Base-by-base conservation (phyloP, 1,284 basidiomycete genomes). In the Mycena sp. region DNA sequence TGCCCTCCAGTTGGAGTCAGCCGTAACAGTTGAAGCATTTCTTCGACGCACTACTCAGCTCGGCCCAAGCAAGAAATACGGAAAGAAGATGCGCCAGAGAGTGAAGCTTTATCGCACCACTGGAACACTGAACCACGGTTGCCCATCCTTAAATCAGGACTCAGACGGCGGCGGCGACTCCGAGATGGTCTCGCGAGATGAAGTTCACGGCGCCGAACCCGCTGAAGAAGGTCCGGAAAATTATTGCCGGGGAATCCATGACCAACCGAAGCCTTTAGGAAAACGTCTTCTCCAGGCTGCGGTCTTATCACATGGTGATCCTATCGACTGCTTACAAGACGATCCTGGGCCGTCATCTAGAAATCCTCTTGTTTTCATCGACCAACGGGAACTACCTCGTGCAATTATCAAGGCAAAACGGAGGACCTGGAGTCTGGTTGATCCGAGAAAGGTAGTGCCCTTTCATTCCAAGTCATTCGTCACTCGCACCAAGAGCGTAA, bases 201-300 rank as follows among this genome's bases (percentile, higher is more conserved):
- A n/a, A n/a, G n/a, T n/a, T n/a, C n/a, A n/a, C n/a, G n/a, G n/a
- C n/a, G n/a, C n/a, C n/a, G n/a, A n/a, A n/a, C n/a, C n/a, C n/a
- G n/a, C n/a, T n/a, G n/a, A n/a, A n/a, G n/a, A n/a, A n/a, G n/a
- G n/a, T n/a, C n/a, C n/a, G n/a, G n/a, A n/a, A n/a, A n/a, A n/a
- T n/a, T 35, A 35, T 35, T 35, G 32, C 32, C 14, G 7, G 9
- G 9, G 32, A 9, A 38, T 9, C 16, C 37, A 25, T n/a, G 40
- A n/a, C 17, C 41, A 16, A 37, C 41, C 38, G 21, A 50, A 50
- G 29, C 37, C 58, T 23, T 41, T 65, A 23, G 50, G 41, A 19
- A 58, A 62, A 46, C 64, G 64, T 10, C 32, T 65, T 17, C 48
- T 62, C 12, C 19, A 38, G 10, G 64, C 64, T 30, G 64, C 64